A percentile compares a stretch with the other conserved stretches of the same genome.
Evolutionary conservation across 169 alveolate genomes (phyloP).

Genomic region (Eimeria maxima): DNA sequence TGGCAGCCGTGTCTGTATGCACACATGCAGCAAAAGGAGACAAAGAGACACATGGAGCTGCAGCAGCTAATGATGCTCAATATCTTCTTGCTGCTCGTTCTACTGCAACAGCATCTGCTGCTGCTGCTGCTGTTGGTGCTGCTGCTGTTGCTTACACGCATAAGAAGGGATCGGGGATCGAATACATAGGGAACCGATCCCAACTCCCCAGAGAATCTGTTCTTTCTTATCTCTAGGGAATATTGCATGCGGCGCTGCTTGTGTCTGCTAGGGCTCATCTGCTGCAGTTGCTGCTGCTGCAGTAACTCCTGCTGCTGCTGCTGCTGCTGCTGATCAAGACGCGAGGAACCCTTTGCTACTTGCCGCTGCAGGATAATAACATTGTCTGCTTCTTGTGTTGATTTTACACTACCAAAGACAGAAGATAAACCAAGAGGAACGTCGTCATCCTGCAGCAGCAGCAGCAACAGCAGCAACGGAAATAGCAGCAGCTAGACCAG

Average conservation of each 20-base stretch:
- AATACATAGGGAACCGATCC: slow-evolving; percentile 93
- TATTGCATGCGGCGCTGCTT: neutral
- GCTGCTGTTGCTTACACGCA: slow-evolving; percentile 49
- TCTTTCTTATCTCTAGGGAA: slow-evolving; percentile 94
- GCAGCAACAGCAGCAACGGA: neutral
- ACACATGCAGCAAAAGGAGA: too few relatives aligned
- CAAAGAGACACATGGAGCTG: neutral
- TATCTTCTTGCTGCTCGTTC: slow-evolving; percentile 1
- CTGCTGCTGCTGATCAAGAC: neutral
- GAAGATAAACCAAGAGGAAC: slow-evolving; percentile 94
- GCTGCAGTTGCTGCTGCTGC: too few relatives aligned
- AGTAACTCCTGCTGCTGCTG: slow-evolving; percentile 19
- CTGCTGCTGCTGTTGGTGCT: slow-evolving; percentile 16
- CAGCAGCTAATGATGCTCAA: neutral
- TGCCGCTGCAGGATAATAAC: slow-evolving; percentile 93
- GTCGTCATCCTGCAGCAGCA: slow-evolving; percentile 91
- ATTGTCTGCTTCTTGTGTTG: slow-evolving; percentile 98
- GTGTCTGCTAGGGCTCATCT: neutral
- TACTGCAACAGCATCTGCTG: too few relatives aligned
- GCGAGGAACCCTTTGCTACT: neutral
- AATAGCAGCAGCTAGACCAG: too few relatives aligned
- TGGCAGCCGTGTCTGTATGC: too few relatives aligned
- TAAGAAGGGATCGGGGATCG: slow-evolving; percentile 87
- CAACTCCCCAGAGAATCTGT: slow-evolving; percentile 96
- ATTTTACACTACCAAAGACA: slow-evolving; percentile 97